These are phyloP conservation scores for Botrytis paeoniae DNA, from an alignment of 2,329 filamentous ascomycete species.

Conservation along the genomic window DNA sequence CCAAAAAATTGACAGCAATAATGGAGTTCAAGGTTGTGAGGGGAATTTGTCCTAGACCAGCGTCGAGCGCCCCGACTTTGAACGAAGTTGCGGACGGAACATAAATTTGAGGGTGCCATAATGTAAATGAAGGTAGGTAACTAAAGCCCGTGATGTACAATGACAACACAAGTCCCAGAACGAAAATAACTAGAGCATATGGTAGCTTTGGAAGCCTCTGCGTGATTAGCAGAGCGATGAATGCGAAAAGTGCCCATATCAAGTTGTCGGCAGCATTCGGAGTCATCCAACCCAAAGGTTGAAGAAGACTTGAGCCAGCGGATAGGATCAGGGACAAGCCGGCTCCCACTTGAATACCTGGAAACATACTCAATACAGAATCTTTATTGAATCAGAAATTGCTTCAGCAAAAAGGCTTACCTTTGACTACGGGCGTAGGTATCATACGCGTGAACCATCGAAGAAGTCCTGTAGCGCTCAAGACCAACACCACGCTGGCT, in stretches of 20 bases:
- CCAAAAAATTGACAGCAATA: conserved; percentile 79
- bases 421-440: conserved; percentile 85
- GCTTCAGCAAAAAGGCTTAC: not conserved
- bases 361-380: not conserved
- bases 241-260: conserved; percentile 72
- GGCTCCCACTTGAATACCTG: conserved; percentile 82
- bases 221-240: conserved; percentile 66
- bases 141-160: conserved; percentile 42
- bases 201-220: conserved; percentile 65
- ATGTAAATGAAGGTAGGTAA: conserved; percentile 49
- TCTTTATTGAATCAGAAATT: not conserved
- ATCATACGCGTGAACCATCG: conserved; percentile 63
- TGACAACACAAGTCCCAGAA: conserved; percentile 66
- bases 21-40: conserved; percentile 91
- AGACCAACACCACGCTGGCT: conserved; percentile 66
- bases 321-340: conserved; percentile 80
- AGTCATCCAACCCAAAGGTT: conserved; percentile 63
- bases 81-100: conserved; percentile 47
- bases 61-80: conserved; percentile 53
- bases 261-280: conserved; percentile 73
- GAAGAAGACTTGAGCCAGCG: conserved; percentile 66
- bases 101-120: conserved; percentile 58
- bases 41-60: conserved; percentile 73
- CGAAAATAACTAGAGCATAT: conserved; percentile 72
- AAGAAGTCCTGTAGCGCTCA: conserved; percentile 78